Evolutionary conservation across 768 basidiomycete species (phyloP), one percentile per base, ranked within the genome.

Genomic region (Obba rivulosa): DNA sequence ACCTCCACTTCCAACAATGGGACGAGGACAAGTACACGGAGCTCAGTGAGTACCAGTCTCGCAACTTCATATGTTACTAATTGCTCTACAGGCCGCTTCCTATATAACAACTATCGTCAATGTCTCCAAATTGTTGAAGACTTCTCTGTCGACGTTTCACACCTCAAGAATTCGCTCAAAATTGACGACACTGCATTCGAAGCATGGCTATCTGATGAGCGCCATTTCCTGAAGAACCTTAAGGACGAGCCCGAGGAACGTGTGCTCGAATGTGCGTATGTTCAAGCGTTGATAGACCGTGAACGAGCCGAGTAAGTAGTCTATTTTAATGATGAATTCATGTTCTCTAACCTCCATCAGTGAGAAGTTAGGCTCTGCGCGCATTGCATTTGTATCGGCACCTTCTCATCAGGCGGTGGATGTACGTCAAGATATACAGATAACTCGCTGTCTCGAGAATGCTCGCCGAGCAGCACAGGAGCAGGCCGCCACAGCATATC

Each of bases 11-110:
- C 44, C 21, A 34, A 28, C 57, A 57, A 44, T 59, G 58, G 54
- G 58, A 60, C 46, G 52, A 58, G 23, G 58, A 58, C 18, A 55
- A 51, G 41, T 54, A 54, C 31, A 20, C 25, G 22, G 49, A 46
- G 17, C 38, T 57, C 3, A 46, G 52, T 56, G 34, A 9, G 51
- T 48, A 5, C 17, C 40, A 14, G 16, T 38, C 11, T 21, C 22
- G 10, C 9, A n/a, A n/a, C n/a, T n/a, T n/a, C n/a, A 35, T 14
- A n/a, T 8, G 7, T 18, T 13, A 8, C 8, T 14, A 13, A 17
- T 14, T n/a, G 10, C 21, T 43, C 2, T 2, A 11, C 25, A 20
- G 28, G 17, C 35, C 45, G n/a, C 8, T 43, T 50, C 17, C 23
- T 50, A 5, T 21, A 37, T 20, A 50, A 50, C 38, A 50, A 50